A percentile compares a stretch with the other conserved stretches of the same genome.
These are phyloP conservation scores for Tinospora cordifolia DNA, from an alignment of 164 flowering plant species.

Conservation along the genomic window DNA sequence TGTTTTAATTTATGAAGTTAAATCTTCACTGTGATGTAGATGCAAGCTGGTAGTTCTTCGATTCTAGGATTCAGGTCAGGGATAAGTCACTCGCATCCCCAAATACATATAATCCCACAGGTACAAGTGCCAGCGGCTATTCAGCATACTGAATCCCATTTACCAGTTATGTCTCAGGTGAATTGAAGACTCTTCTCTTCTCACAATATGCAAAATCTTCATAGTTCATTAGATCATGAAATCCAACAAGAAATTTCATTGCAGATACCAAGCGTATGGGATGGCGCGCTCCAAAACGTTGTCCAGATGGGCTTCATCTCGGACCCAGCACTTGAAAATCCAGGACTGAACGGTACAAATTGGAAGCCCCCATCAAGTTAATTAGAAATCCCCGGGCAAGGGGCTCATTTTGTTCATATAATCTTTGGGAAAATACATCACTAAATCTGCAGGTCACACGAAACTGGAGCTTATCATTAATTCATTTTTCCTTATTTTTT, in stretches of 20 bases:
- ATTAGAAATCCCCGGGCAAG: background rate
- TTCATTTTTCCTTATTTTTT: conserved; percentile 2
- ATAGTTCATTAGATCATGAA: conserved; percentile 6
- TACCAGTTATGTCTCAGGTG: conserved; percentile 56
- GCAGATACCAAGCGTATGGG: conserved; percentile 31
- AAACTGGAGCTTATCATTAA: conserved; percentile 39
- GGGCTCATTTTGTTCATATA: background rate
- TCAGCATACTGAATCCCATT: conserved; percentile 33
- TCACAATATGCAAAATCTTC: background rate
- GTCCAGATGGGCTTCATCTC: conserved; percentile 67
- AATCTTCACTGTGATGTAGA: conserved; percentile 25
- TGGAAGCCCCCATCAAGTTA: background rate
- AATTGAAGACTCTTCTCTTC: background rate
- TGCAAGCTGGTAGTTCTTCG: conserved; percentile 35
- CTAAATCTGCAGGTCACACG: conserved; percentile 33
- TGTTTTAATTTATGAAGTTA: background rate
- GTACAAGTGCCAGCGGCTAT: conserved; percentile 30
- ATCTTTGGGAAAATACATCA: background rate
- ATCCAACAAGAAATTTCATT: background rate
- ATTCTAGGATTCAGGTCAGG: conserved; percentile 42
- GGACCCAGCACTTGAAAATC: conserved; percentile 36
- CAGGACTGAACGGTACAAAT: conserved; percentile 48
- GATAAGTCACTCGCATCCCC: conserved; percentile 35
- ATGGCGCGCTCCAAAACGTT: conserved; percentile 58
- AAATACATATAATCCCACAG: conserved; percentile 28